phyloP scores from a whole-genome alignment of 495 filamentous ascomycete genomes.

The Evansstolkia leycettana region DNA sequence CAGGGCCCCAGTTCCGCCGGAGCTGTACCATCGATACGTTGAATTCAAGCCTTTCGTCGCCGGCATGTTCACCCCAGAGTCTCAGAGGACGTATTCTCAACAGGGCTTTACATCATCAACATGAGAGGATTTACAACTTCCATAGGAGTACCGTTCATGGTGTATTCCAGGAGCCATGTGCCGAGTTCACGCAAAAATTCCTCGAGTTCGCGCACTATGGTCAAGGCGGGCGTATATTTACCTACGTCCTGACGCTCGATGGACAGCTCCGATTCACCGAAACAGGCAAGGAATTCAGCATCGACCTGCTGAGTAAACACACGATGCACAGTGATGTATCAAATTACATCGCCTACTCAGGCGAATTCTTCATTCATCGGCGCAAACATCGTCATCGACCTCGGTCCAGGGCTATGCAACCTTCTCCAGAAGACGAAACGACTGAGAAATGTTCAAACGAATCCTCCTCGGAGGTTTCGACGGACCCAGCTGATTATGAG shows the following conservation, averaged over 20 bases:
- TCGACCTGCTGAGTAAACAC: conserved; percentile 85
- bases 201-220: conserved; percentile 78
- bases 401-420: conserved; percentile 10
- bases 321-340: conserved; percentile 90
- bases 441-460: conserved; percentile 29
- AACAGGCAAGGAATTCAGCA: conserved; percentile 87
- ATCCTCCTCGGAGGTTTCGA: conserved; percentile 14
- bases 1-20: conserved; percentile 62
- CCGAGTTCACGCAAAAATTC: conserved; percentile 62
- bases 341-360: conserved; percentile 79
- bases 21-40: conserved; percentile 81
- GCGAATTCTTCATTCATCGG: conserved; percentile 83
- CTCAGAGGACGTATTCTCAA: conserved; percentile 67
- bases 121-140: conserved; percentile 78
- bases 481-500: conserved; percentile 61
- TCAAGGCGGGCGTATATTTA: conserved; percentile 75
- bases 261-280: conserved; percentile 80
- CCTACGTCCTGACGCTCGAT: conserved; percentile 84
- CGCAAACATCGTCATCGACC: conserved; percentile 31
- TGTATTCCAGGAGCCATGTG: conserved; percentile 37
- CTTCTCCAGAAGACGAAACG: conserved; percentile 12
- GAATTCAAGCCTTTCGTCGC: conserved; percentile 87
- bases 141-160: conserved; percentile 62
- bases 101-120: conserved; percentile 80
- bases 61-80: conserved; percentile 72